Conservation (phyloP, 2,329 filamentous ascomycete genomes). For the Thielaviopsis ethacetica region DNA sequence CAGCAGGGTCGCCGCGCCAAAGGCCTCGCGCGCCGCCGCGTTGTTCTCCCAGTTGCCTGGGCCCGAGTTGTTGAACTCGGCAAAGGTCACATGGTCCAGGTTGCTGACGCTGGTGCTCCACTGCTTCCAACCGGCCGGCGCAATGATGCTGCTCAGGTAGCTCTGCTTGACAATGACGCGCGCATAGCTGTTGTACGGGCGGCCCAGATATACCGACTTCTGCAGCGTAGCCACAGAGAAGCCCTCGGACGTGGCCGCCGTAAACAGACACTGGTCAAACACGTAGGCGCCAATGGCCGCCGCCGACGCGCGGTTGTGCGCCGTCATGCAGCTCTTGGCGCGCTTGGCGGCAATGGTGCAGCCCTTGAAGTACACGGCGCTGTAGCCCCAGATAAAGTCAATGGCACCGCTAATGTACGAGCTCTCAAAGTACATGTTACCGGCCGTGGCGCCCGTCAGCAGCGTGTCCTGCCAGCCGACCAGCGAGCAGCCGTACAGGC, state of each 20-base stretch:
- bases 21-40: slow-evolving; percentile 14
- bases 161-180: slow-evolving; percentile 34
- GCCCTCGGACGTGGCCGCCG: slow-evolving; percentile 14
- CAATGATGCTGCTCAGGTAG: slow-evolving; percentile 36
- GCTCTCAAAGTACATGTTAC: slow-evolving; percentile 30
- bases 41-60: slow-evolving; percentile 39
- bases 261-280: slow-evolving; percentile 20
- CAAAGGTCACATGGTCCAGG: slow-evolving; percentile 36
- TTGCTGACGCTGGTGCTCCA: slow-evolving; percentile 34
- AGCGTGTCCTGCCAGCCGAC: slow-evolving; percentile 35
- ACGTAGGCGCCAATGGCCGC: slow-evolving; percentile 22
- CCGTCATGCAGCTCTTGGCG: slow-evolving; percentile 18
- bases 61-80: slow-evolving; percentile 44
- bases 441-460: slow-evolving; percentile 23
- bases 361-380: slow-evolving; percentile 25
- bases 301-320: slow-evolving; percentile 23
- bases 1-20: slow-evolving; percentile 15
- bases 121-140: slow-evolving; percentile 38
- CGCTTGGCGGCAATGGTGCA: slow-evolving; percentile 19
- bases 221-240: neutral
- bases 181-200: slow-evolving; percentile 30
- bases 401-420: slow-evolving; percentile 31
- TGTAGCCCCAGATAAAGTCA: slow-evolving; percentile 22
- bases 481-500: slow-evolving; percentile 26
- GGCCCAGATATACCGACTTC: slow-evolving; percentile 24